Percentiles rank a stretch among this genome's conserved stretches.
These are phyloP conservation scores for Ajuga reptans DNA, from an alignment of 305 asterid genomes.

Conservation along the genomic window DNA sequence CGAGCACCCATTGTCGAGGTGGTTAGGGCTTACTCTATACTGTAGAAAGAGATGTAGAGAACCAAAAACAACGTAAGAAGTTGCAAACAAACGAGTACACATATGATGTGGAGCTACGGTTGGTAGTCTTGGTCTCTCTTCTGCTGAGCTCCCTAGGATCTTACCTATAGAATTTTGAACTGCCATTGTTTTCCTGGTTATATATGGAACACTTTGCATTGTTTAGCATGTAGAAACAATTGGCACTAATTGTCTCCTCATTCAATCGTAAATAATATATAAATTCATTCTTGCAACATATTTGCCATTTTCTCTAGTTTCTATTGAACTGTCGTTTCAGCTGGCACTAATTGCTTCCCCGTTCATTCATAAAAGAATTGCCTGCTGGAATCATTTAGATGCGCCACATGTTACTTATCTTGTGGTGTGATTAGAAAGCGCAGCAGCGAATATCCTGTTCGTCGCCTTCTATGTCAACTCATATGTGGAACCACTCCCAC, in stretches of 20 bases:
- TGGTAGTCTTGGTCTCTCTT: slow-evolving; percentile 26
- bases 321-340: no score
- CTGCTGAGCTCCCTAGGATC: slow-evolving; percentile 24
- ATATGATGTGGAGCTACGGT: slow-evolving; percentile 26
- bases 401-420: no score
- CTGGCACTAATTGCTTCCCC: no score
- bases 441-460: no score
- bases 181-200: slow-evolving; percentile 34
- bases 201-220: slow-evolving; percentile 30
- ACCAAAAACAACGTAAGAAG: not conserved
- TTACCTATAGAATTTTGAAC: slow-evolving; percentile 23
- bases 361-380: no score
- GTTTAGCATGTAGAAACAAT: slow-evolving; percentile 34
- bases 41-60: slow-evolving; percentile 31
- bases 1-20: slow-evolving; percentile 94
- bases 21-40: slow-evolving; percentile 83
- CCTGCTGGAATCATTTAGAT: no score
- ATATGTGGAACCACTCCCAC: no score
- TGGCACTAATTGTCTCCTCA: slow-evolving; percentile 36
- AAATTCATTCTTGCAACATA: slow-evolving; percentile 3
- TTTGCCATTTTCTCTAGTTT: not conserved
- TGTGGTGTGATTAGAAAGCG: no score
- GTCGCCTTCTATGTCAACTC: no score
- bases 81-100: not conserved
- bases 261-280: slow-evolving; percentile 41